These are phyloP conservation scores for Rhodomyrtus psidioides DNA, from an alignment of 441 rosid genomes.

Conservation along the genomic window DNA sequence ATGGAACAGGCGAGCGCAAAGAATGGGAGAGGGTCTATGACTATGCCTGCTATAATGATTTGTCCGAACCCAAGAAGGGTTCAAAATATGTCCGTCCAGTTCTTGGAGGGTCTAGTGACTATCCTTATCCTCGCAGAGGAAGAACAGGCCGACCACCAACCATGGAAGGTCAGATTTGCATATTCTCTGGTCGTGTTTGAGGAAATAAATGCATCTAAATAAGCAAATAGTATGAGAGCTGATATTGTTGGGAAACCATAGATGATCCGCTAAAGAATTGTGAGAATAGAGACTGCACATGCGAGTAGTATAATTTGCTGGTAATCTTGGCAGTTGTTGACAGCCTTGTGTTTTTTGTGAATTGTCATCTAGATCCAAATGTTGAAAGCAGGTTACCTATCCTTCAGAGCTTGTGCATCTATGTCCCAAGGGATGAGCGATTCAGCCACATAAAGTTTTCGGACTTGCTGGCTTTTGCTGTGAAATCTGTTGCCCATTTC, in stretches of 20 bases:
- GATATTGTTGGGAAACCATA: not conserved
- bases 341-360: not conserved
- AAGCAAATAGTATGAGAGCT: not conserved
- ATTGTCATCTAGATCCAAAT: not conserved
- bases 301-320: not conserved
- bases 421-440: not conserved
- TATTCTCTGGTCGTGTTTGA: not conserved
- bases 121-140: not conserved
- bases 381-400: not conserved
- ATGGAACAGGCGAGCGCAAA: constrained; percentile 12
- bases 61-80: not conserved
- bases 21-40: constrained; percentile 16
- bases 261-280: not conserved
- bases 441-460: not conserved
- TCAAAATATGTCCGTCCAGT: not conserved
- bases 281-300: not conserved
- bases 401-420: not conserved
- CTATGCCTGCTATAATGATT: constrained; percentile 9
- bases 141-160: not conserved
- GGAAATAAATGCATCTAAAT: not conserved
- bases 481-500: not conserved
- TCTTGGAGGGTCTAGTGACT: not conserved
- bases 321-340: not conserved
- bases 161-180: not conserved
- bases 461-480: not conserved